These are phyloP conservation scores for Trypanosoma mega DNA, from an alignment of 208 protist genomes.

Conservation along the genomic window DNA sequence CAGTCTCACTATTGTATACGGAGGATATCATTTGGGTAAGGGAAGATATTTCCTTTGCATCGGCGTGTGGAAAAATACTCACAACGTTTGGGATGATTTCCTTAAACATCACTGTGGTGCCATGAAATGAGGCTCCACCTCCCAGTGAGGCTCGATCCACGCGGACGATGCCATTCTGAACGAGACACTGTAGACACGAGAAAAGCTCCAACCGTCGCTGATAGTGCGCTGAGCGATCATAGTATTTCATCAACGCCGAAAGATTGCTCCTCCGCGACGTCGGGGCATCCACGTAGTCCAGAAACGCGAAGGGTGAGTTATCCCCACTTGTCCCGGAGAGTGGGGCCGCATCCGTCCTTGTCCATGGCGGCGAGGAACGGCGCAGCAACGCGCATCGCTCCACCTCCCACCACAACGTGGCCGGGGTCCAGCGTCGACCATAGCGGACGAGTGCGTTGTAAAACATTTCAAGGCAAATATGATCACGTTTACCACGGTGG, in stretches of 20 bases:
- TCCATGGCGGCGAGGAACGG: conserved; percentile 20
- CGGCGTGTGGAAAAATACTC: conserved; percentile 61
- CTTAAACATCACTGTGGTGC: conserved; percentile 55
- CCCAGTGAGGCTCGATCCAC: conserved; percentile 27
- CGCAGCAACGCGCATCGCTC: conserved; percentile 32
- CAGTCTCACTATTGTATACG: conserved; percentile 54
- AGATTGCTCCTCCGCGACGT: conserved; percentile 14
- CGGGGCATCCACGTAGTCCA: conserved; percentile 24
- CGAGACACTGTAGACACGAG: conserved; percentile 25
- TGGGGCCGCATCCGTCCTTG: neutral
- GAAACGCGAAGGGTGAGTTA: no score
- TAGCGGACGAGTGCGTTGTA: conserved; percentile 45
- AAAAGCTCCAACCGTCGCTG: conserved; percentile 29
- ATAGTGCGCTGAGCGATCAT: conserved; percentile 21
- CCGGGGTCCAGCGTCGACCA: conserved; percentile 35
- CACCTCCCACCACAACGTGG: conserved; percentile 35
- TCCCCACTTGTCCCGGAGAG: neutral
- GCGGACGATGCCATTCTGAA: conserved; percentile 38
- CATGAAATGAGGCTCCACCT: conserved; percentile 32
- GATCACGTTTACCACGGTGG: conserved; percentile 79
- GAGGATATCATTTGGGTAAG: conserved; percentile 50
- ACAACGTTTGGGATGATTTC: conserved; percentile 51
- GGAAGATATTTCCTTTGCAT: conserved; percentile 61
- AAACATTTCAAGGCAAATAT: conserved; percentile 75
- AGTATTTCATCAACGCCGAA: conserved; percentile 19